Evolutionary conservation across 2,329 filamentous ascomycete species (phyloP).

Genomic region (Paecilomyces fulvus): DNA sequence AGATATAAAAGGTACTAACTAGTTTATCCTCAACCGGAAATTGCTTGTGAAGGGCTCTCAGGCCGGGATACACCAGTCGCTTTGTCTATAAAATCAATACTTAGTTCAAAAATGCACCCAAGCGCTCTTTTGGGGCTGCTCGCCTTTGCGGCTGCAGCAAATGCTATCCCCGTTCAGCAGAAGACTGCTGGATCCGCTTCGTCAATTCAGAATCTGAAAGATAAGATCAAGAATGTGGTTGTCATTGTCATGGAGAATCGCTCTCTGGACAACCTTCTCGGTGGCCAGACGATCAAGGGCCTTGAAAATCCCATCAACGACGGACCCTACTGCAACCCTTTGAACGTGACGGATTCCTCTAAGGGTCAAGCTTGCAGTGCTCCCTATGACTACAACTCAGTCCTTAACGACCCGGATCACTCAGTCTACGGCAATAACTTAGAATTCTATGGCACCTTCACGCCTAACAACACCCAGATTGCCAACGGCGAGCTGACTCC

Average conservation of each 20-base stretch:
- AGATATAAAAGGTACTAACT: no score
- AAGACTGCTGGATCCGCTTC: constrained; percentile 3
- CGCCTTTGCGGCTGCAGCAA: neutral
- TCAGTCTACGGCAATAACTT: constrained; percentile 37
- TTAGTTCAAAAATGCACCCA: constrained; percentile 1
- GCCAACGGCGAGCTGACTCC: constrained; percentile 20
- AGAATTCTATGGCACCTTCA: constrained; percentile 36
- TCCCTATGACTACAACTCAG: constrained; percentile 33
- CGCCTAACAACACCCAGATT: constrained; percentile 30
- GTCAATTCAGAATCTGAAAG: constrained; percentile 2
- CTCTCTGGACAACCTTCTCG: constrained; percentile 34
- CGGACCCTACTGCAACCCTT: constrained; percentile 34
- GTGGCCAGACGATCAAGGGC: constrained; percentile 30
- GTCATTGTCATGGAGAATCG: constrained; percentile 39
- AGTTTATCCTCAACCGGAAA: no score
- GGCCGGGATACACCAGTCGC: no score
- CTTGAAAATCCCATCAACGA: constrained; percentile 25
- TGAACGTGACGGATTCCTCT: constrained; percentile 24
- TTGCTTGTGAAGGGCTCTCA: no score
- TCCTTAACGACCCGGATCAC: constrained; percentile 36
- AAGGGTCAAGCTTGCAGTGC: constrained; percentile 19
- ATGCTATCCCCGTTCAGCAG: constrained; percentile 4
- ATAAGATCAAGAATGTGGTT: constrained; percentile 42
- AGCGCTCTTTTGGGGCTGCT: neutral
- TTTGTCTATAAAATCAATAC: no score